These are phyloP conservation scores for Rhodotorula babjevae DNA, from an alignment of 768 basidiomycete species.

Conservation along the genomic window DNA sequence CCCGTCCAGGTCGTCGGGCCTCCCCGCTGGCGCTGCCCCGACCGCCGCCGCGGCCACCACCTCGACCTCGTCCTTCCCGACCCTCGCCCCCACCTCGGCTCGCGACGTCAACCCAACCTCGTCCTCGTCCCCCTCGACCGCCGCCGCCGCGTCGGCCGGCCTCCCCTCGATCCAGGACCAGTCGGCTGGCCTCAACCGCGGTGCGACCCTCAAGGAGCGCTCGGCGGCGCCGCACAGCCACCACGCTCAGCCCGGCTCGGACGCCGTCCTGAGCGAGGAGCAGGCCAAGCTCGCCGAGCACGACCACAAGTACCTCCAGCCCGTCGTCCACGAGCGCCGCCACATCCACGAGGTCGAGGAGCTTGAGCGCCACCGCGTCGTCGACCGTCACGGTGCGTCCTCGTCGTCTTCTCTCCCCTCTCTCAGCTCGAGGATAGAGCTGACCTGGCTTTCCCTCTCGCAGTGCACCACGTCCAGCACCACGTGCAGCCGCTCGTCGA, in stretches of 20 bases:
- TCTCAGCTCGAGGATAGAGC: too few species aligned
- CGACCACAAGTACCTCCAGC: constrained; percentile 30
- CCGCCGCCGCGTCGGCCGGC: background rate
- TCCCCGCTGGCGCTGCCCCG: background rate
- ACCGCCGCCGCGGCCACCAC: background rate
- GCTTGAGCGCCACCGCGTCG: constrained; percentile 21
- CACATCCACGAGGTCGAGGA: constrained; percentile 33
- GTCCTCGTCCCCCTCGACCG: background rate
- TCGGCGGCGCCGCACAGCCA: constrained; percentile 9
- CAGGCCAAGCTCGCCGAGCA: constrained; percentile 25
- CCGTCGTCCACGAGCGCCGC: constrained; percentile 28
- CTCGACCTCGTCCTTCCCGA: background rate
- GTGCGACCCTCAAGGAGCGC: background rate
- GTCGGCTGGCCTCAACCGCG: background rate
- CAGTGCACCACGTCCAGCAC: constrained; percentile 26
- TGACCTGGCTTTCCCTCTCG: too few species aligned
- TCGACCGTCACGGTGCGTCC: constrained; percentile 14
- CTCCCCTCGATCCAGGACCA: background rate
- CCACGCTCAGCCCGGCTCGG: constrained; percentile 1
- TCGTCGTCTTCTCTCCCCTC: too few species aligned
- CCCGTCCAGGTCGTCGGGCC: background rate
- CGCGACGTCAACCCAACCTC: background rate
- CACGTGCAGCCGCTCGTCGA: constrained; percentile 33
- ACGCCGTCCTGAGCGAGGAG: constrained; percentile 18
- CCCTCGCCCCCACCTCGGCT: background rate